Evolutionary conservation across 331 rosid species (phyloP).

Genomic region (Pyrus hybrid): DNA sequence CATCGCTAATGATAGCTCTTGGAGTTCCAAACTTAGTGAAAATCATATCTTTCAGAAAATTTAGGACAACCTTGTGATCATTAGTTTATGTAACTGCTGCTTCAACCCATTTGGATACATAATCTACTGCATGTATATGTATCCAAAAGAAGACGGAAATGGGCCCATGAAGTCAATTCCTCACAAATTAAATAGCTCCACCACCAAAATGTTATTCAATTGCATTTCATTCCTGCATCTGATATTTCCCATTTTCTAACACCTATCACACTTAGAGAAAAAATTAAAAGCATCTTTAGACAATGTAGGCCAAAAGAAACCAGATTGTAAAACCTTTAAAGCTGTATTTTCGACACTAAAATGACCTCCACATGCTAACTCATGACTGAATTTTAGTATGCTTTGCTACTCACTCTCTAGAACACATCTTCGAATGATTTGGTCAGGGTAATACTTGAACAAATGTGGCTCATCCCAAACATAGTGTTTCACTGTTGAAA

Average conservation of each 20-base stretch:
- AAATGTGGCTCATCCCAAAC: neutral
- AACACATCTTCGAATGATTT: neutral
- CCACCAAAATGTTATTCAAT: neutral
- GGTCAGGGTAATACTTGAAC: neutral
- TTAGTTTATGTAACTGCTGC: neutral
- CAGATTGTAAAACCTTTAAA: too few species aligned
- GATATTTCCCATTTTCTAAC: neutral
- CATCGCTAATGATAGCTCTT: neutral
- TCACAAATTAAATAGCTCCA: neutral
- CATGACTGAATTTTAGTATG: too few species aligned
- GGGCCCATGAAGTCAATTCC: neutral
- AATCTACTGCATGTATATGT: neutral
- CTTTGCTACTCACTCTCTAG: neutral
- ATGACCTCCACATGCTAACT: too few species aligned
- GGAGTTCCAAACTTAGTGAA: neutral
- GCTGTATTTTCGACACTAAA: too few species aligned
- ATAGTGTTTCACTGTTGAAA: neutral
- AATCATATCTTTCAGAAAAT: neutral
- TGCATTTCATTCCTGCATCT: neutral
- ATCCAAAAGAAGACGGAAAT: neutral
- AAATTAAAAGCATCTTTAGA: too few species aligned
- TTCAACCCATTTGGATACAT: neutral
- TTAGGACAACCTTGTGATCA: neutral
- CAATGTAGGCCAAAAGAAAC: too few species aligned
- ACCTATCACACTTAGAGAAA: too few species aligned